Conservation (phyloP, 2,329 filamentous ascomycete genomes). For the Fusarium coicis region DNA sequence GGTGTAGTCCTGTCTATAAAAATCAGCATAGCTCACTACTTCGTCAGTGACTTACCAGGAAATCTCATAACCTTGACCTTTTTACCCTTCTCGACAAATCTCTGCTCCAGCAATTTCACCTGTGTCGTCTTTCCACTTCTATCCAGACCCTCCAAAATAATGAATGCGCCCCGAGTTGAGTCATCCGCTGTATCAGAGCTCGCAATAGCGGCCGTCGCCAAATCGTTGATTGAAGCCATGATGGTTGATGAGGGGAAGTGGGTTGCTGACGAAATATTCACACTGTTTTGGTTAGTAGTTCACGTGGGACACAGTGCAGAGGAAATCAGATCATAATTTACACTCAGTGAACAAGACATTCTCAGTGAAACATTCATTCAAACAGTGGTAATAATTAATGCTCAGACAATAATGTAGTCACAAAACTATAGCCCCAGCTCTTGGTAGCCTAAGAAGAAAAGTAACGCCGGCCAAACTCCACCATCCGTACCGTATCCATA, state of each 20-base stretch:
- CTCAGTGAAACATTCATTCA: background rate
- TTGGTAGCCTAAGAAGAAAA: slow-evolving; percentile 44
- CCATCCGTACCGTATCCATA: slow-evolving; percentile 6
- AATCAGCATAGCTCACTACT: slow-evolving; percentile 2
- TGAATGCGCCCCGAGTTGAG: slow-evolving; percentile 68
- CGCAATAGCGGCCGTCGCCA: slow-evolving; percentile 60
- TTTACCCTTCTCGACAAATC: slow-evolving; percentile 60
- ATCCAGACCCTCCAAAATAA: slow-evolving; percentile 90
- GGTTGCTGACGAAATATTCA: slow-evolving; percentile 18
- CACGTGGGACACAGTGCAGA: slow-evolving; percentile 32
- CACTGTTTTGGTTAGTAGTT: slow-evolving; percentile 30
- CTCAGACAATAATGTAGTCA: slow-evolving; percentile 13
- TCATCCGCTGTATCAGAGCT: slow-evolving; percentile 33
- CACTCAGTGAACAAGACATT: background rate
- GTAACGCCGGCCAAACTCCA: slow-evolving; percentile 25
- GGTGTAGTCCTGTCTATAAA: slow-evolving; percentile 79
- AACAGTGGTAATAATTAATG: background rate
- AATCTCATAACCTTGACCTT: slow-evolving; percentile 66
- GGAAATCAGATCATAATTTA: slow-evolving; percentile 8
- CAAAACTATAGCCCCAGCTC: slow-evolving; percentile 43
- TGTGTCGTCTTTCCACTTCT: slow-evolving; percentile 94
- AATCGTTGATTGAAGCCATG: slow-evolving; percentile 62
- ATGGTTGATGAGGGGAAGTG: slow-evolving; percentile 24
- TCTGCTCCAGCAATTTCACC: slow-evolving; percentile 74
- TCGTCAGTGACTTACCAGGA: slow-evolving; percentile 58